A percentile compares a stretch with the other conserved stretches of the same genome.
Conservation (phyloP, 495 filamentous ascomycete genomes). For the Penicillium pancosmium region DNA sequence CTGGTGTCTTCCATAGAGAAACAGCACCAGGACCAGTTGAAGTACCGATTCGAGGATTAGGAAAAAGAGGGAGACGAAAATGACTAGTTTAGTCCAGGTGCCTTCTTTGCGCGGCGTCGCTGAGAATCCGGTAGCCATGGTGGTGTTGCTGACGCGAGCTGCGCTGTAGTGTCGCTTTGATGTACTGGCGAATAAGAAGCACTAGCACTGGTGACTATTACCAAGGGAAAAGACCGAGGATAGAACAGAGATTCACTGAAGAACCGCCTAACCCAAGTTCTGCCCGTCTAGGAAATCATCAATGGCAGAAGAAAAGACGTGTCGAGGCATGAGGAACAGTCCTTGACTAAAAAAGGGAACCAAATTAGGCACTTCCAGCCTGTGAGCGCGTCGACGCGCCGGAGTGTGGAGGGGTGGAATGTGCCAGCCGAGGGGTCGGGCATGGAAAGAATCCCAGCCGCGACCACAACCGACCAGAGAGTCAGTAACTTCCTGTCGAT, state of each 20-base stretch:
- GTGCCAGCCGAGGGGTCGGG: conserved; percentile 29
- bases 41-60: conserved; percentile 43
- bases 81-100: conserved; percentile 44
- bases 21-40: conserved; percentile 42
- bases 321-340: conserved; percentile 7
- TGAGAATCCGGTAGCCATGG: conserved; percentile 32
- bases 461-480: conserved; percentile 10
- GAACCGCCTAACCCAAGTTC: conserved; percentile 15
- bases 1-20: conserved; percentile 39
- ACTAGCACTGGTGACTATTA: neutral
- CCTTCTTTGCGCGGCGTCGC: conserved; percentile 33
- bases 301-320: conserved; percentile 7
- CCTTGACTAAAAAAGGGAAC: conserved; percentile 26
- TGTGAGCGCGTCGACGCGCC: conserved; percentile 36
- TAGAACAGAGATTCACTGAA: conserved; percentile 8
- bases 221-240: neutral
- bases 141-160: conserved; percentile 13
- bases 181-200: neutral
- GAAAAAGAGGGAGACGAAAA: conserved; percentile 46
- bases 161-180: conserved; percentile 14
- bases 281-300: conserved; percentile 12
- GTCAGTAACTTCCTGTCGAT: neutral
- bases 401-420: conserved; percentile 38
- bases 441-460: conserved; percentile 32
- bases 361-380: conserved; percentile 15